Conservation (phyloP, 495 filamentous ascomycete species). For the Podospora tetraspora region DNA sequence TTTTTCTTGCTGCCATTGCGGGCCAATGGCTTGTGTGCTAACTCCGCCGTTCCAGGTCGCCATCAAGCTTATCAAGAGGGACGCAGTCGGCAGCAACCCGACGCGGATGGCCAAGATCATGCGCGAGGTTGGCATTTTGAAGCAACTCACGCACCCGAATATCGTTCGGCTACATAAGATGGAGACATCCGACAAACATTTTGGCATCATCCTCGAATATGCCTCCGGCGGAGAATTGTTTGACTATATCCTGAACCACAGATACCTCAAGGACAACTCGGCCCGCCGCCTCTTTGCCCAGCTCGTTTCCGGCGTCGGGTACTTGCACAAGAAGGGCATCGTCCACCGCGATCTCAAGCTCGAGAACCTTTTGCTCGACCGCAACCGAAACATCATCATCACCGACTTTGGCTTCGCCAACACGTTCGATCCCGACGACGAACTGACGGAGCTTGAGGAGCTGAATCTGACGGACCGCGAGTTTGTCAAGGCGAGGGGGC, state of each 20-base stretch:
- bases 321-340: conserved; percentile 98
- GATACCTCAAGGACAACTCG: conserved; percentile 89
- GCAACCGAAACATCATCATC: conserved; percentile 98
- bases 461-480: conserved; percentile 78
- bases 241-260: conserved; percentile 94
- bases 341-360: conserved; percentile 97
- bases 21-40: not conserved
- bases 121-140: conserved; percentile 88
- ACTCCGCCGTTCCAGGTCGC: conserved; percentile 60
- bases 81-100: conserved; percentile 79
- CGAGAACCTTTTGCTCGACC: conserved; percentile 91
- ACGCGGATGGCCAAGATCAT: conserved; percentile 91
- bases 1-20: conserved; percentile 1
- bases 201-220: conserved; percentile 97
- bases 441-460: conserved; percentile 85
- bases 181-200: conserved; percentile 93
- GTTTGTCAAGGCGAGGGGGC: conserved; percentile 68
- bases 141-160: conserved; percentile 82
- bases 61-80: conserved; percentile 94
- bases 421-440: conserved; percentile 85
- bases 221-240: conserved; percentile 97
- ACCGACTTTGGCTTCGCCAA: conserved; percentile 99
- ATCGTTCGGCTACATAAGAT: conserved; percentile 97
- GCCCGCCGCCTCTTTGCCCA: conserved; percentile 92
- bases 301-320: conserved; percentile 92